Conservation (phyloP, 2,329 filamentous ascomycete genomes). For the Stachybotrys chlorohalonatus region DNA sequence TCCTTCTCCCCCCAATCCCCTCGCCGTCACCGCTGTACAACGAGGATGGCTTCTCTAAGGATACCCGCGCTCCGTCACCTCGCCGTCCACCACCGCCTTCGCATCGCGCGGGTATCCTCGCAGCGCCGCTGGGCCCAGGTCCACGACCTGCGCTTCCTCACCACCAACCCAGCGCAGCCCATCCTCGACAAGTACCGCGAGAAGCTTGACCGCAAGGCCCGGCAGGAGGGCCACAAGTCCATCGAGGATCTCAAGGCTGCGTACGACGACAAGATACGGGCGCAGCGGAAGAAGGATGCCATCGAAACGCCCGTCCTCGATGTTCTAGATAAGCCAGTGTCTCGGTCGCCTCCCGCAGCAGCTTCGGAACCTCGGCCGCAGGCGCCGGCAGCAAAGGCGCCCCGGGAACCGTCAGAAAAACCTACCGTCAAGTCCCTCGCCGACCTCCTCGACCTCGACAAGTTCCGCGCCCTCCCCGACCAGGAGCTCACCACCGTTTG, state of each 20-base stretch:
- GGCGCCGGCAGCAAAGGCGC: constrained; percentile 1
- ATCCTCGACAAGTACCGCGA: constrained; percentile 78
- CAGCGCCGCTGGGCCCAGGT: constrained; percentile 88
- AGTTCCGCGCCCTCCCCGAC: constrained; percentile 60
- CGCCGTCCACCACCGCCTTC: constrained; percentile 17
- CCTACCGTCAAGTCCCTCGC: constrained; percentile 36
- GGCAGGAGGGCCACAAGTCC: constrained; percentile 58
- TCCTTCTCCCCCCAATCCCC: not conserved
- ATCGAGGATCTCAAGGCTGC: constrained; percentile 70
- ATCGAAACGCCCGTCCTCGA: constrained; percentile 29
- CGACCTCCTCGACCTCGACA: constrained; percentile 65
- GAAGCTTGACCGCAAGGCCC: constrained; percentile 77
- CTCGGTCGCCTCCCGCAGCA: constrained; percentile 23
- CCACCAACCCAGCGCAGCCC: constrained; percentile 57
- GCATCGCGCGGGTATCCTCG: constrained; percentile 18
- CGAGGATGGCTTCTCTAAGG: constrained; percentile 39
- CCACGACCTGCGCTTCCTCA: constrained; percentile 85
- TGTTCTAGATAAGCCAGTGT: constrained; percentile 23
- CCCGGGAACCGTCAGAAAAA: constrained; percentile 8
- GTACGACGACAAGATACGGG: constrained; percentile 75
- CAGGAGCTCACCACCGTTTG: constrained; percentile 84
- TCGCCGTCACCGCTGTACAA: not conserved
- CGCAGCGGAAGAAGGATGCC: constrained; percentile 59
- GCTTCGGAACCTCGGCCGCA: constrained; percentile 10
- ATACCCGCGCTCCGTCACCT: constrained; percentile 40